Base-by-base conservation (phyloP, 768 basidiomycete species). In the Hortiboletus campestris region DNA sequence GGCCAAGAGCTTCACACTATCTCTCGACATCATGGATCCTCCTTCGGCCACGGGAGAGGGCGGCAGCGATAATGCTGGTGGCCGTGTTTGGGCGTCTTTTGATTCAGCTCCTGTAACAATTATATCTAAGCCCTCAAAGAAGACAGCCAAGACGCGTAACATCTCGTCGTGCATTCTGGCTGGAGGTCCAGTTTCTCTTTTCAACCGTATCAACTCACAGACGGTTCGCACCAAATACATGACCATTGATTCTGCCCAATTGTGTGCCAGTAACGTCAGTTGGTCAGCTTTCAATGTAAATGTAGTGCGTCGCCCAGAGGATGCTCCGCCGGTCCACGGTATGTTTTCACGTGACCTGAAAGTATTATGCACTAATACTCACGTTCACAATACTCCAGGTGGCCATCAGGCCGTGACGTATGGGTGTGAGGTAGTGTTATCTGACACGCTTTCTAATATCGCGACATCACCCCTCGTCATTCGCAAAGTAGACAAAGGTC, bases 191-290 rank as follows among this genome's bases (percentile, higher is more conserved):
- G 91, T 98, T 48, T 91, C 92, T 50, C 82, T 98, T 45, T 96
- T 94, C 81, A 94, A 94, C 71, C 88, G 94, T 66, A 93, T 98
- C 80, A 94, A 96, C 74, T 91, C 91, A 14, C 94, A 98, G 75
- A 94, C 94, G 38, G 94, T 96, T 56, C 88, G 94, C 67, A 97
- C 94, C 54, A 96, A 96, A 77, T 98, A 95, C 73, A 94, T 98
- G 91, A 91, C 90, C 51, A 87, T 95, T 69, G 92, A 95, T 63
- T 83, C 85, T 63, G 84, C 82, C 49, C 84, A 86, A 66, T 75
- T 93, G 55, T 89, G 88, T 74, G 91, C 93, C n/a, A 92, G 89
- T 72, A 94, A 93, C 68, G 78, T 90, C 60, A 81, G 88, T 44
- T 96, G 94, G 94, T 92, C 92, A 53, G 93, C 94, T 35, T 95